These are phyloP conservation scores for Ophiostoma ips DNA, from an alignment of 2,329 filamentous ascomycete genomes.

Conservation along the genomic window DNA sequence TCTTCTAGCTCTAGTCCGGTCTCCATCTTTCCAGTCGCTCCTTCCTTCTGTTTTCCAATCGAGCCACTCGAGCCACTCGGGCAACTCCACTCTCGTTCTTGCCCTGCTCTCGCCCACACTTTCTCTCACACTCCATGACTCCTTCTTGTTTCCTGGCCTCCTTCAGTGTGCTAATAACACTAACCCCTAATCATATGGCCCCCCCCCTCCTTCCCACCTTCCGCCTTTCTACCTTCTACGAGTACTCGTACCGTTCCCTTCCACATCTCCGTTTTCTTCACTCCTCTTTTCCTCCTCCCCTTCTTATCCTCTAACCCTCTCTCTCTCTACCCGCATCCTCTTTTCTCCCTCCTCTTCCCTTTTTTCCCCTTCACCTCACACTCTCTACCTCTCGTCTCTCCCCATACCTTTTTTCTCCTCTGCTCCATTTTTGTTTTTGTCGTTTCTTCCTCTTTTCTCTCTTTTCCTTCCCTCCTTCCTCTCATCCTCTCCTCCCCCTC, in stretches of 20 bases:
- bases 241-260: not conserved
- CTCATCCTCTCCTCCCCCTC: not conserved
- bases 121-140: not conserved
- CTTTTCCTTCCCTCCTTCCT: not conserved
- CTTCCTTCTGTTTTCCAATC: not conserved
- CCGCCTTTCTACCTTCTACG: not conserved
- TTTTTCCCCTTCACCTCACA: not conserved
- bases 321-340: not conserved
- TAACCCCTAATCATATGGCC: not conserved
- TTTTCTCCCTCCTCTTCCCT: not conserved
- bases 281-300: not conserved
- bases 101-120: too few species aligned
- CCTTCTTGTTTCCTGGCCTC: not conserved
- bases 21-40: not conserved
- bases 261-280: not conserved
- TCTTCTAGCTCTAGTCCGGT: too few species aligned
- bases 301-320: not conserved
- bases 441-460: not conserved
- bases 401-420: not conserved
- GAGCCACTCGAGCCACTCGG: too few species aligned
- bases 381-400: not conserved
- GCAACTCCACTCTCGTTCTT: too few species aligned
- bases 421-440: constrained; percentile 1
- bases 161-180: not conserved
- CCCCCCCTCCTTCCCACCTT: not conserved